Percentiles rank a stretch among this genome's conserved stretches.
Evolutionary conservation across 805 yeast genomes (phyloP).

Genomic region (Pichia sporocuriosa): DNA sequence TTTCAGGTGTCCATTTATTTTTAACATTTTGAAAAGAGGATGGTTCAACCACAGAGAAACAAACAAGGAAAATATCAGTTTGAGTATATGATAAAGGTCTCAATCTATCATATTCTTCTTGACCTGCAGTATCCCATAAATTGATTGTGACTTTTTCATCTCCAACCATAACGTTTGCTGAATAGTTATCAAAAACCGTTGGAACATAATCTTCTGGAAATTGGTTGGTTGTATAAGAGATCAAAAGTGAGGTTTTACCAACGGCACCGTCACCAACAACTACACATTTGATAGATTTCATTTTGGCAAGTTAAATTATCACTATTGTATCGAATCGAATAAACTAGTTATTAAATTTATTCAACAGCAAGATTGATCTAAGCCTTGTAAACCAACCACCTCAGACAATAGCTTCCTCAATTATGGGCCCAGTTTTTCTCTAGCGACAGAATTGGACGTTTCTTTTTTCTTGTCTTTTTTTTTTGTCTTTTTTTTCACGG

Average conservation of each 20-base stretch:
- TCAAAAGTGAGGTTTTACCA: conserved; percentile 85
- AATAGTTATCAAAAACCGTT: conserved; percentile 88
- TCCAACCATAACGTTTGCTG: conserved; percentile 78
- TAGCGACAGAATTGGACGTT: no score
- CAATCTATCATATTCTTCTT: conserved; percentile 82
- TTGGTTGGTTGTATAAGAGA: conserved; percentile 85
- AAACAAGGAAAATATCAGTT: conserved; percentile 79
- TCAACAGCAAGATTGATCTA: no score
- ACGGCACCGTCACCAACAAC: conserved; percentile 96
- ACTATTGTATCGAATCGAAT: no score
- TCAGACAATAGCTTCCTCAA: no score
- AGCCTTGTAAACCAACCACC: no score
- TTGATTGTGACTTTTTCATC: conserved; percentile 79
- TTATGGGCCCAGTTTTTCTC: no score
- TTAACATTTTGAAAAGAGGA: conserved; percentile 74
- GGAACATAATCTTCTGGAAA: conserved; percentile 93
- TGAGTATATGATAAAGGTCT: conserved; percentile 90
- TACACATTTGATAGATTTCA: conserved; percentile 88
- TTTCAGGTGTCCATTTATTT: conserved; percentile 82
- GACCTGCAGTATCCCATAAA: conserved; percentile 96
- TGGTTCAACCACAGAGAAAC: conserved; percentile 80
- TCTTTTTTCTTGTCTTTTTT: no score
- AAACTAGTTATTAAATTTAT: no score
- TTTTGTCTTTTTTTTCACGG: no score
- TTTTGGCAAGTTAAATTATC: conserved; percentile 19